Evolutionary conservation across 2,329 filamentous ascomycete species (phyloP).

Genomic region (Corynespora cassiicola): DNA sequence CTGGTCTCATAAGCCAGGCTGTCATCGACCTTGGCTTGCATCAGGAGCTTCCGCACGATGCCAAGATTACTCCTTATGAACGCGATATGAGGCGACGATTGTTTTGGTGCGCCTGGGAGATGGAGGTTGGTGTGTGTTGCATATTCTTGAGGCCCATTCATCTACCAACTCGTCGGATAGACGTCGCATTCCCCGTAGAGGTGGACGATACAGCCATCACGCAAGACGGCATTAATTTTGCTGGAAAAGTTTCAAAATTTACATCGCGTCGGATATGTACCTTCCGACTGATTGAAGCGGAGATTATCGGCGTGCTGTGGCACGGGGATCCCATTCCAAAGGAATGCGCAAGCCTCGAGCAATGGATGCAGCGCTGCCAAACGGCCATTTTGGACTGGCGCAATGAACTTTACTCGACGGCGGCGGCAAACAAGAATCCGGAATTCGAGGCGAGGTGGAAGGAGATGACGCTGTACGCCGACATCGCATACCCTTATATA

Average conservation of each 20-base stretch:
- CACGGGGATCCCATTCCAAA: constrained; percentile 37
- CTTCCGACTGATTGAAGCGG: constrained; percentile 42
- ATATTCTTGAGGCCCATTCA: constrained; percentile 40
- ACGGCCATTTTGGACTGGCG: constrained; percentile 37
- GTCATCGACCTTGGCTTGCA: constrained; percentile 44
- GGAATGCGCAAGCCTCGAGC: constrained; percentile 28
- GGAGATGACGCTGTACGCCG: constrained; percentile 42
- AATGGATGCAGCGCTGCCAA: constrained; percentile 37
- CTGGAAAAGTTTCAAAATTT: constrained; percentile 41
- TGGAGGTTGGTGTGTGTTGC: constrained; percentile 44
- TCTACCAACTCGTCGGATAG: constrained; percentile 35
- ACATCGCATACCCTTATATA: constrained; percentile 40
- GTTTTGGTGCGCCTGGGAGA: constrained; percentile 47
- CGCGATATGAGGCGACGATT: constrained; percentile 46
- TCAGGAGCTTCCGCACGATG: constrained; percentile 41
- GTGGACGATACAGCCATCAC: constrained; percentile 43
- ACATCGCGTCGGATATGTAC: constrained; percentile 41
- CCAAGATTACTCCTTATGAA: constrained; percentile 30
- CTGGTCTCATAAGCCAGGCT: constrained; percentile 43
- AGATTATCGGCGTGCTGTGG: constrained; percentile 40
- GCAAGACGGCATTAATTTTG: constrained; percentile 27
- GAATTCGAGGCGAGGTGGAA: constrained; percentile 36
- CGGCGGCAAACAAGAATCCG: constrained; percentile 34
- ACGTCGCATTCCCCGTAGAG: constrained; percentile 39
- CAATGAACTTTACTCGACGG: constrained; percentile 33